Conservation (phyloP, 495 filamentous ascomycete genomes). For the Thermochaetoides thermophila region DNA sequence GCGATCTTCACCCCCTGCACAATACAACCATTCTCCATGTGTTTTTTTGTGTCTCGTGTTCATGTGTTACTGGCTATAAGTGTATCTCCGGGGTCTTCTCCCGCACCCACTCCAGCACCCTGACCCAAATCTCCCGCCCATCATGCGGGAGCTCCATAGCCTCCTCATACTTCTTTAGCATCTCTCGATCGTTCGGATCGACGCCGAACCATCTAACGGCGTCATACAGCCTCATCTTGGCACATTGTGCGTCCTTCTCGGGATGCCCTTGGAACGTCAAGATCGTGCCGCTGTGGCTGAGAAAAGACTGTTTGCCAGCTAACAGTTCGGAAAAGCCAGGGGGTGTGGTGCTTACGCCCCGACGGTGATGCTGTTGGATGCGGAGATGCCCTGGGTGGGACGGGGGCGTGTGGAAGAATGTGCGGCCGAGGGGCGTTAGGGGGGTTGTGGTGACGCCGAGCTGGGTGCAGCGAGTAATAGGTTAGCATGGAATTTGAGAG, state of each 20-base stretch:
- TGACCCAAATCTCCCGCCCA: slow-evolving; percentile 26
- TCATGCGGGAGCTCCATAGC: slow-evolving; percentile 24
- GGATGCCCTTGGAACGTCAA: slow-evolving; percentile 37
- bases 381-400: slow-evolving; percentile 3
- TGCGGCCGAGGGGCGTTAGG: slow-evolving; percentile 21
- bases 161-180: slow-evolving; percentile 5
- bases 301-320: slow-evolving; percentile 25
- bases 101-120: slow-evolving; percentile 27
- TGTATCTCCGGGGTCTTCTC: slow-evolving; percentile 10
- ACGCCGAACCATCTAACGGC: slow-evolving; percentile 27
- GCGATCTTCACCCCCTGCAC: slow-evolving; percentile 14
- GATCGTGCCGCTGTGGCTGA: slow-evolving; percentile 26
- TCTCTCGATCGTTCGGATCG: slow-evolving; percentile 13
- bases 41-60: background rate
- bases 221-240: slow-evolving; percentile 24
- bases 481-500: background rate
- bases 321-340: slow-evolving; percentile 22
- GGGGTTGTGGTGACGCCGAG: slow-evolving; percentile 25
- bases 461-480: slow-evolving; percentile 7
- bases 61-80: slow-evolving; percentile 1
- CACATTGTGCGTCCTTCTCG: slow-evolving; percentile 30
- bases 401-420: slow-evolving; percentile 18
- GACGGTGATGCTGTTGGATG: slow-evolving; percentile 33
- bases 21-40: slow-evolving; percentile 12
- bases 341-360: slow-evolving; percentile 20